Percentiles rank a stretch among this genome's conserved stretches.
Conservation (phyloP, 2,329 filamentous ascomycete species). For the Diaporthe helianthi region DNA sequence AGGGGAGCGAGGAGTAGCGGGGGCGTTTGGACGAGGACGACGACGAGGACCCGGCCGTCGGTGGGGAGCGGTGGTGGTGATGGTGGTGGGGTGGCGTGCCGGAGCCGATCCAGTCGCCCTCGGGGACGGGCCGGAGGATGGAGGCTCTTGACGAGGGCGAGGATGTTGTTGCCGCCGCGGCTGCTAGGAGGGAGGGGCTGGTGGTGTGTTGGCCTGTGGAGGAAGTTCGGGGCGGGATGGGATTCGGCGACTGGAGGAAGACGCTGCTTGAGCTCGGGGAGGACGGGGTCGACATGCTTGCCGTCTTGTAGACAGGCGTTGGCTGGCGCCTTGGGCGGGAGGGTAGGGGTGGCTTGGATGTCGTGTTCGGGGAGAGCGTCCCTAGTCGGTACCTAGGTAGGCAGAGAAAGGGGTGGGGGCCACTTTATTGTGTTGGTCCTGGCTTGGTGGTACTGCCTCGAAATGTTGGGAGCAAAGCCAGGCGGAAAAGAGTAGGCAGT, state of each 20-base stretch:
- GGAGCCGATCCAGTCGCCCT: conserved; percentile 66
- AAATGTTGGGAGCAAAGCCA: neutral
- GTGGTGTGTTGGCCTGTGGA: conserved; percentile 60
- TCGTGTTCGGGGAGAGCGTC: neutral
- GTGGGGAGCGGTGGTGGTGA: conserved; percentile 36
- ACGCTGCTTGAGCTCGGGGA: conserved; percentile 35
- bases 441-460: neutral
- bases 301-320: neutral
- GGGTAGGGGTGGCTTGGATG: too few species aligned
- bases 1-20: conserved; percentile 42
- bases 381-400: too few species aligned
- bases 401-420: neutral
- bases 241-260: conserved; percentile 63
- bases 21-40: conserved; percentile 39
- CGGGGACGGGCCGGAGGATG: conserved; percentile 62
- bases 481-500: neutral
- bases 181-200: conserved; percentile 41
- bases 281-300: conserved; percentile 37
- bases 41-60: conserved; percentile 6
- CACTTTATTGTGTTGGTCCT: neutral
- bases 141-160: conserved; percentile 36
- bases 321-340: neutral
- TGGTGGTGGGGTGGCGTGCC: conserved; percentile 37
- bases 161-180: too few species aligned
- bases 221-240: conserved; percentile 77